Conservation (phyloP, 2,329 filamentous ascomycete genomes). For the Colletotrichum tropicale region DNA sequence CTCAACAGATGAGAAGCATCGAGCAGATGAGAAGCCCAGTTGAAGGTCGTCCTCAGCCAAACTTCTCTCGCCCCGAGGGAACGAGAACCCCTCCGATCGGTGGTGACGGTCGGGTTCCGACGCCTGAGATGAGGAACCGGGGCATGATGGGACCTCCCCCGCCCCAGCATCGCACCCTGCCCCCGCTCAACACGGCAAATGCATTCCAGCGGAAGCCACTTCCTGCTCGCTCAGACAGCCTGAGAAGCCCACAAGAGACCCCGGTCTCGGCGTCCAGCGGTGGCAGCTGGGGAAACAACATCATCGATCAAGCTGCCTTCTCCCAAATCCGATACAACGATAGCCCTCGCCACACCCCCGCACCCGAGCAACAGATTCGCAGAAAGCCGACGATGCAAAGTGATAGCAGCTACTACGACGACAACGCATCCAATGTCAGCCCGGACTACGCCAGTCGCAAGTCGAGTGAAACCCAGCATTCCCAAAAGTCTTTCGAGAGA, state of each 20-base stretch:
- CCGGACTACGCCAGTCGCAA: constrained; percentile 79
- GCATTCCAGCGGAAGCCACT: constrained; percentile 57
- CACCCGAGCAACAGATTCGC: constrained; percentile 26
- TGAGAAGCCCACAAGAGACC: constrained; percentile 34
- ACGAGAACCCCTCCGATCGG: constrained; percentile 17
- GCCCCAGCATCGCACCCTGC: constrained; percentile 3
- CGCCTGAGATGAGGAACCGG: constrained; percentile 25
- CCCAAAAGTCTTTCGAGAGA: constrained; percentile 59
- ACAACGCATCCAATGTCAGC: constrained; percentile 67
- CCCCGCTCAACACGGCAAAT: constrained; percentile 29
- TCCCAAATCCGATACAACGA: constrained; percentile 45
- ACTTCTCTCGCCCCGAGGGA: constrained; percentile 21
- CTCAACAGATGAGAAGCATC: not conserved
- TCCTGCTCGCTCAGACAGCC: constrained; percentile 41
- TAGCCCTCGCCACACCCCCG: constrained; percentile 19
- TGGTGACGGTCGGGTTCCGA: constrained; percentile 12
- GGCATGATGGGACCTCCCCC: constrained; percentile 21
- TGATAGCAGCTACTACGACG: constrained; percentile 60
- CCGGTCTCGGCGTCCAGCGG: constrained; percentile 40
- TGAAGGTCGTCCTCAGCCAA: constrained; percentile 11
- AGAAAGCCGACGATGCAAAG: constrained; percentile 37
- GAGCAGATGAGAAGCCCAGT: not conserved
- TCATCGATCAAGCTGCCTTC: constrained; percentile 54
- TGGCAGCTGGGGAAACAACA: constrained; percentile 41
- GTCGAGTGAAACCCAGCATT: constrained; percentile 47